Evolutionary conservation across 768 basidiomycete species (phyloP), one percentile per base, ranked within the genome.

Genomic region (Calocera cornea): DNA sequence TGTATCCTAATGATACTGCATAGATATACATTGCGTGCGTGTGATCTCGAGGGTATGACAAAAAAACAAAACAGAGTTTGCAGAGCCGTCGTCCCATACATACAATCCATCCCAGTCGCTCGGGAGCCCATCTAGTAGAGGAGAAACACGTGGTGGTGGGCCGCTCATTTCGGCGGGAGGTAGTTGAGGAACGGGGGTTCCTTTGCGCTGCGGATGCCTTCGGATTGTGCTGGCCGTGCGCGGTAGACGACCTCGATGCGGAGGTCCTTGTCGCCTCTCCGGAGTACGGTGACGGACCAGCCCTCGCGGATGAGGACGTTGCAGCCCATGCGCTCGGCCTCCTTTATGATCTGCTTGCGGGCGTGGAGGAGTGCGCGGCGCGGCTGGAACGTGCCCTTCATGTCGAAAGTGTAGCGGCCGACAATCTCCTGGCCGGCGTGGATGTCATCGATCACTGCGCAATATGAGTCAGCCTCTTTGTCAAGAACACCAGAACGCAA

Each of bases 201-300:
- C 34, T 79, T 79, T 27, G 73, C 75, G 66, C 75, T 68, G n/a
- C 81, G 80, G 29, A 80, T 68, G 71, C 84, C 80, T 34, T 83
- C 84, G 0, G 78, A 73, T 49, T 78, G 83, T 63, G 86, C 89
- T 19, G 87, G 86, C 69, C 86, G 81, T 5, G 85, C 89, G 67
- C 75, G 80, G 75, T 92, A 91, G 68, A 83, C 81, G 22, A 91
- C 83, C 73, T 89, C 84, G 40, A 89, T 79, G 33, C 90, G 83
- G 76, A 87, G 80, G 22, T 60, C 54, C 34, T 77, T 77, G 71
- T 84, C 85, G 65, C 82, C 85, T 71, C 80, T 83, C 67, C 88
- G 86, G 71, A 85, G 80, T 27, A 87, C 75, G 3, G 87, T 89
- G 65, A 88, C n/a, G 16, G 69, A 77, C 68, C 67, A 87, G 88